Conservation (phyloP, 495 filamentous ascomycete genomes). For the Cercophora sp. region DNA sequence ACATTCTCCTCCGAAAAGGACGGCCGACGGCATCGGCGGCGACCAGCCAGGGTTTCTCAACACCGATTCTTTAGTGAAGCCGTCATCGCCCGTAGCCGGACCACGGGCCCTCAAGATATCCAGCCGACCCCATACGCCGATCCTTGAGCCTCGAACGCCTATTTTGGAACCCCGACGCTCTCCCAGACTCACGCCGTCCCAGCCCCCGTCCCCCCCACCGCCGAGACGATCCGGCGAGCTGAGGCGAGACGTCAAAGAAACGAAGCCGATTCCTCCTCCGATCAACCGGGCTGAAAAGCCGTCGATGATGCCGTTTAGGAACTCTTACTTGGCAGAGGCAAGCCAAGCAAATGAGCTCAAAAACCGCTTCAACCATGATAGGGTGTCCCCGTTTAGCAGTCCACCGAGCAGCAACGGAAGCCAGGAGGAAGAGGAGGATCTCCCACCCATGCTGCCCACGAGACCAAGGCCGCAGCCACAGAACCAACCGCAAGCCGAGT, state of each 20-base stretch:
- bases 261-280: slow-evolving; percentile 52
- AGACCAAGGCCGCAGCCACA: slow-evolving; percentile 28
- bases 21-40: slow-evolving; percentile 31
- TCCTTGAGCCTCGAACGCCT: slow-evolving; percentile 24
- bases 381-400: slow-evolving; percentile 82
- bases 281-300: slow-evolving; percentile 83
- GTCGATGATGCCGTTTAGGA: slow-evolving; percentile 48
- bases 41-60: slow-evolving; percentile 40
- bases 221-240: slow-evolving; percentile 51
- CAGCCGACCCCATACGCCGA: slow-evolving; percentile 46
- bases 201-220: slow-evolving; percentile 52
- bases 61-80: slow-evolving; percentile 45
- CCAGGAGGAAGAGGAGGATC: slow-evolving; percentile 39
- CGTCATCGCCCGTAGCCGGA: slow-evolving; percentile 47
- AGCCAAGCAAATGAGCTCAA: slow-evolving; percentile 29
- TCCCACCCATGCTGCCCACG: slow-evolving; percentile 40
- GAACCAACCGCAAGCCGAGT: slow-evolving; percentile 8
- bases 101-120: slow-evolving; percentile 50
- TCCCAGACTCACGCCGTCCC: slow-evolving; percentile 34
- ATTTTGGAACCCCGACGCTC: slow-evolving; percentile 24
- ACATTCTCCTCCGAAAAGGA: slow-evolving; percentile 62
- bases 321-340: slow-evolving; percentile 23
- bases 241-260: slow-evolving; percentile 37
- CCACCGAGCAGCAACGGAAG: slow-evolving; percentile 76
- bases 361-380: slow-evolving; percentile 27